phyloP scores from a whole-genome alignment of 2,329 filamentous ascomycete genomes.

The Cercospora zeina region DNA sequence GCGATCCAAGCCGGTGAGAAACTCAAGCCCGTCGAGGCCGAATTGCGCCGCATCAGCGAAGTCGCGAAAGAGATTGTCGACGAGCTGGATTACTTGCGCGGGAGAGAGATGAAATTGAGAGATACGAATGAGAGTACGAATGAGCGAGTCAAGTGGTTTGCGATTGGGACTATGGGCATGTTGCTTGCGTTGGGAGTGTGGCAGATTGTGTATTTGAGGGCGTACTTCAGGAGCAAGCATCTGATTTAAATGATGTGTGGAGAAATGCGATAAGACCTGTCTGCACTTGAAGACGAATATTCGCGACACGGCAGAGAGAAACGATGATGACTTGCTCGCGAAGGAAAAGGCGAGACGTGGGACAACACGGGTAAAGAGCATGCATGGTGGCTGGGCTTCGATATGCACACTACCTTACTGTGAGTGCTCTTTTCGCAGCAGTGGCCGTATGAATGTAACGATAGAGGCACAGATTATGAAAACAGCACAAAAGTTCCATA shows the following conservation, averaged over 20 bases:
- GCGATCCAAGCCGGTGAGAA: slow-evolving; percentile 96
- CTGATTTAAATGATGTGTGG: slow-evolving; percentile 45
- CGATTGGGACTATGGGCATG: slow-evolving; percentile 88
- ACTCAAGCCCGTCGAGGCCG: slow-evolving; percentile 93
- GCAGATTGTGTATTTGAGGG: slow-evolving; percentile 96
- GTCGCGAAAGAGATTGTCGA: slow-evolving; percentile 81
- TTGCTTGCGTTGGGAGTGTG: slow-evolving; percentile 85
- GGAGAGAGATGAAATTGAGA: slow-evolving; percentile 87
- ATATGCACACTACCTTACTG: neutral
- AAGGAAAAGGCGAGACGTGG: neutral
- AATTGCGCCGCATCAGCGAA: slow-evolving; percentile 90
- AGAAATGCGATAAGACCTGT: neutral
- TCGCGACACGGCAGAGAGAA: neutral
- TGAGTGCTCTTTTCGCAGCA: neutral
- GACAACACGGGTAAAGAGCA: neutral
- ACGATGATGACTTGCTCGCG: neutral
- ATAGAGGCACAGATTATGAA: neutral
- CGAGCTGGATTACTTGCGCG: slow-evolving; percentile 95
- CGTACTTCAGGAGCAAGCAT: slow-evolving; percentile 82
- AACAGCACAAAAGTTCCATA: neutral
- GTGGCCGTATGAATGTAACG: slow-evolving; percentile 6
- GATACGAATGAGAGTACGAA: slow-evolving; percentile 99
- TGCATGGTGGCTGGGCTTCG: slow-evolving; percentile 4
- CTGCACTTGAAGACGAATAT: neutral
- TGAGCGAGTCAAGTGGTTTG: slow-evolving; percentile 98